Evolutionary conservation across 345 rosid genomes (phyloP), one percentile per base, ranked within the genome.

Genomic region (Gossypium sturtianum): DNA sequence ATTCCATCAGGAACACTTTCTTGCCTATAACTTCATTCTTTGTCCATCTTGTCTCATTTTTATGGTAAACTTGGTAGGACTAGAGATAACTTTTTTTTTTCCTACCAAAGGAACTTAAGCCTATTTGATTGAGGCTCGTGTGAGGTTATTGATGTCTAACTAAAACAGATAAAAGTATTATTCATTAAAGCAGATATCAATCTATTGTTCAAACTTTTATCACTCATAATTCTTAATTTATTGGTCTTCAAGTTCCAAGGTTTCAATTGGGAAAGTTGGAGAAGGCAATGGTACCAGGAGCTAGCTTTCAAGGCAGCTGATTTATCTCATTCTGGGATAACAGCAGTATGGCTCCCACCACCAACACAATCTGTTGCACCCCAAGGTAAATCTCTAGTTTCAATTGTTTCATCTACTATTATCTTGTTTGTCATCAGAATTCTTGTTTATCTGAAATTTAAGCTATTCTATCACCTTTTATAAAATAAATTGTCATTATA

Each of bases 181-280:
- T 65, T 17, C 22, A 43, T 74, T 65, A 38, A 65, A 74, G 13
- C 15, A 51, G 20, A 62, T 71, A 19, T 38, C 41, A 56, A 6
- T 52, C 72, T 22, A 64, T 22, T 22, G 64, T 29, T 52, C 9
- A 70, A 38, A 49, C 62, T 60, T 51, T 45, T 15, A n/a, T 12
- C 58, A 47, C 19, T 53, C 53, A 20, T 47, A 25, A 45, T 19
- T 72, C 67, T 19, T 77, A 57, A 51, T 71, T 59, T 60, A 15
- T 61, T 47, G 69, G 41, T 77, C 44, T 66, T 81, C 60, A 79
- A 85, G 89, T 78, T 86, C 64, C 89, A 86, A 83, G 89, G 83
- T 61, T 86, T 86, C 82, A 86, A 86, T 34, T 83, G 89, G 89
- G 89, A 86, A 81, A 83, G 86, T 62, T 83, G 86, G 82, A 83